Percentiles rank a stretch among this genome's conserved stretches.
These are phyloP conservation scores for Lathyrus sativus DNA, from an alignment of 306 rosid genomes.

Conservation along the genomic window DNA sequence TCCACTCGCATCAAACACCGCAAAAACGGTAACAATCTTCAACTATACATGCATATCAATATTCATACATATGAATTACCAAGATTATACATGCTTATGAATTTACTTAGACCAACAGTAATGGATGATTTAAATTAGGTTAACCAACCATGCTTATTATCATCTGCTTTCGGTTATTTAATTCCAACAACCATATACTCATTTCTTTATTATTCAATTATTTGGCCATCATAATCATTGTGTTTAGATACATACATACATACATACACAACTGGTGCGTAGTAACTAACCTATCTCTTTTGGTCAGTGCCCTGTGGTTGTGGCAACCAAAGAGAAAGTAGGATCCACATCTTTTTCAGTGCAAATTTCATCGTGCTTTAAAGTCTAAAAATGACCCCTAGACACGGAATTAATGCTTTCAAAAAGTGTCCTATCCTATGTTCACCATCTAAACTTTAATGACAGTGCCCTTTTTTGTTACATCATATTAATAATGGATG, in stretches of 20 bases:
- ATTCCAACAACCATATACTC: no score
- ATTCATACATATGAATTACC: no score
- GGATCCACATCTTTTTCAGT: conserved; percentile 50
- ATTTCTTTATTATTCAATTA: no score
- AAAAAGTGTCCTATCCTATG: not conserved
- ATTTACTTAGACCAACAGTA: no score
- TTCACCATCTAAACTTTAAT: no score
- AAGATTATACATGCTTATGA: no score
- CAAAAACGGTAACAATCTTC: conserved; percentile 44
- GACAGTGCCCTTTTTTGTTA: not conserved
- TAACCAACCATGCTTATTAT: no score
- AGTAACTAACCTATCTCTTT: conserved; percentile 31
- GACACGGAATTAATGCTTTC: conserved; percentile 26
- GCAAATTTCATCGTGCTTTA: conserved; percentile 42
- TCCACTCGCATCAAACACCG: conserved; percentile 64
- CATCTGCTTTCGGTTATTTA: conserved; percentile 5
- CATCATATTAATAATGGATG: not conserved
- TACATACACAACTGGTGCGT: conserved; percentile 12
- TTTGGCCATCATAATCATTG: no score
- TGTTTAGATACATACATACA: no score
- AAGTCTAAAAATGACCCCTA: not conserved
- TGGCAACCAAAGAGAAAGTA: conserved; percentile 5
- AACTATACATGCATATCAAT: no score
- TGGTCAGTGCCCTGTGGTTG: not conserved
- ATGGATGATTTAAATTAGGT: no score